phyloP scores from a whole-genome alignment of 2,329 filamentous ascomycete genomes.

The Immersiporthe knoxdaviesiana region DNA sequence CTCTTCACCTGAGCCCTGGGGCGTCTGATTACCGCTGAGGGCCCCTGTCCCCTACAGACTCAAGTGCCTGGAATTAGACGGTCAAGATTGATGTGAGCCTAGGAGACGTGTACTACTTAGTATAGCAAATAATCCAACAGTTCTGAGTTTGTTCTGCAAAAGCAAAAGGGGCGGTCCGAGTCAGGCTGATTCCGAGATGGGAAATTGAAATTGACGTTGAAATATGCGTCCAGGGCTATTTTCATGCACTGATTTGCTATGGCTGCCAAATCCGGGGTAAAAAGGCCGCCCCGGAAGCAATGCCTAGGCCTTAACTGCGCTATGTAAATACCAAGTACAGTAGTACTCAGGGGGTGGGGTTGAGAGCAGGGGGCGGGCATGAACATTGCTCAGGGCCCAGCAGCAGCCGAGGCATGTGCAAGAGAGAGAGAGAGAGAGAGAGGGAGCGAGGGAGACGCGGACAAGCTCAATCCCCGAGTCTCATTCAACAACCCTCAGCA shows the following conservation, averaged over 20 bases:
- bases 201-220: not conserved
- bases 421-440: not conserved
- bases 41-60: not conserved
- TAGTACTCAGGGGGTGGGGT: not conserved
- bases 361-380: not conserved
- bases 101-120: too few relatives aligned
- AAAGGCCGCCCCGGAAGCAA: not conserved
- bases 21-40: not conserved
- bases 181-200: not conserved
- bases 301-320: not conserved
- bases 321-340: not conserved
- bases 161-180: not conserved
- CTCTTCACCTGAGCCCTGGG: not conserved
- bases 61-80: too few relatives aligned
- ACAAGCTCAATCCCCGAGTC: not conserved
- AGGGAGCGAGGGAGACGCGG: too few relatives aligned
- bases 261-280: slow-evolving; percentile 16
- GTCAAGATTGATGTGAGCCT: too few relatives aligned
- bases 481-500: not conserved
- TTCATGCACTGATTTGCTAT: not conserved
- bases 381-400: not conserved
- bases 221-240: not conserved
- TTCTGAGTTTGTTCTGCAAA: not conserved
- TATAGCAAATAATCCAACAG: too few relatives aligned
- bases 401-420: slow-evolving; percentile 27